Evolutionary conservation across 495 filamentous ascomycete species (phyloP).

Genomic region (Hypoxylon subgilvum): DNA sequence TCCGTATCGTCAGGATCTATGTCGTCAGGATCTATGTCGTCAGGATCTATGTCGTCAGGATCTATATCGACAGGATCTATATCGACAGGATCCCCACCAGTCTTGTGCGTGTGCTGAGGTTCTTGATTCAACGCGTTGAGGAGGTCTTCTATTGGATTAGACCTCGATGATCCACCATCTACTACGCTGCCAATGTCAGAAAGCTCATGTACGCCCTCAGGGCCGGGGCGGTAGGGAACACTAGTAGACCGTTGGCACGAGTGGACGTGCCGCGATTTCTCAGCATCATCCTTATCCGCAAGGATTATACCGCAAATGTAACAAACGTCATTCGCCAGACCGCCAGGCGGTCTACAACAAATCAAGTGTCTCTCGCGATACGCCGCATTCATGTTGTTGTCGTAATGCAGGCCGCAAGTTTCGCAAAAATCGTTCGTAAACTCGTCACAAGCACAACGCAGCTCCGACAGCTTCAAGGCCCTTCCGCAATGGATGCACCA

Average conservation of each 20-base stretch:
- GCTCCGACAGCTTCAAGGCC: not conserved
- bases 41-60: no score
- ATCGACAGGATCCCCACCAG: no score
- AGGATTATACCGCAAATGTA: slow-evolving; percentile 10
- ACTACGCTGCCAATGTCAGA: no score
- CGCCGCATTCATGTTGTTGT: not conserved
- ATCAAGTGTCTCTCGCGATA: slow-evolving; percentile 10
- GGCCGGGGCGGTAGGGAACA: no score
- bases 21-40: no score
- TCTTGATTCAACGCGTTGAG: not conserved
- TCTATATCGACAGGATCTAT: no score
- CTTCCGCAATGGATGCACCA: slow-evolving; percentile 13
- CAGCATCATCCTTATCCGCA: not conserved
- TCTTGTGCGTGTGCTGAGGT: no score
- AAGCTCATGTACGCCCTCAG: no score
- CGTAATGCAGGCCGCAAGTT: slow-evolving; percentile 13
- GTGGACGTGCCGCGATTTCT: not conserved
- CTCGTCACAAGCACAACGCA: not conserved
- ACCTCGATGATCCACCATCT: no score
- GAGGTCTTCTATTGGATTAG: not conserved
- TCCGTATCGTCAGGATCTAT: no score
- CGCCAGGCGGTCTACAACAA: slow-evolving; percentile 1
- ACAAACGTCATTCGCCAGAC: not conserved
- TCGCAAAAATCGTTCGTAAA: not conserved
- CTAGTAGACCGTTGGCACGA: no score